Conservation (phyloP, 495 filamentous ascomycete genomes). For the Aspergillus hancockii region DNA sequence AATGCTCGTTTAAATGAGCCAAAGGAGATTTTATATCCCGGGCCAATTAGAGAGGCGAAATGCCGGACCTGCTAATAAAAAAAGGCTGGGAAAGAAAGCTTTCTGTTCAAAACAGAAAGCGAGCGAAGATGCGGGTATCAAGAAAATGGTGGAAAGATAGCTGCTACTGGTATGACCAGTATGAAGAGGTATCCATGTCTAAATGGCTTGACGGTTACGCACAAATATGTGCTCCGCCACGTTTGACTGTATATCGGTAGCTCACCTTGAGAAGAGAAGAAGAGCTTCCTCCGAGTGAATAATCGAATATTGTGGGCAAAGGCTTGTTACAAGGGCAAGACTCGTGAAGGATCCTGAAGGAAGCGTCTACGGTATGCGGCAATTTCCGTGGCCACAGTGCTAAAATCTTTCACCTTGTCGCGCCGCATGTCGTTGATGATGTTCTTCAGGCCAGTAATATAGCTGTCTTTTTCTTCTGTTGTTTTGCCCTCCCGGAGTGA, state of each 20-base stretch:
- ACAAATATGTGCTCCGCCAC: conserved; percentile 3
- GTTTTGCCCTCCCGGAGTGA: conserved; percentile 67
- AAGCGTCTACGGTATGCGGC: conserved; percentile 76
- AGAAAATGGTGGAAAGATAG: conserved; percentile 3
- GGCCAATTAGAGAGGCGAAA: conserved; percentile 5
- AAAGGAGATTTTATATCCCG: conserved; percentile 13
- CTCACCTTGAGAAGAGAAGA: conserved; percentile 34
- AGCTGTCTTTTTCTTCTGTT: conserved; percentile 68
- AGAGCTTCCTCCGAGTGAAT: background rate
- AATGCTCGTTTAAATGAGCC: conserved; percentile 5
- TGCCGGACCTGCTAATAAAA: conserved; percentile 9
- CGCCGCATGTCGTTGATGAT: conserved; percentile 74
- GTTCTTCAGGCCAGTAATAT: conserved; percentile 71
- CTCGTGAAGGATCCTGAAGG: conserved; percentile 54
- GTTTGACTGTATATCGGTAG: conserved; percentile 19
- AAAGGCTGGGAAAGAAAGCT: background rate
- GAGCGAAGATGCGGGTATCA: conserved; percentile 11
- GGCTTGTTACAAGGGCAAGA: conserved; percentile 47
- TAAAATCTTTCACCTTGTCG: conserved; percentile 77
- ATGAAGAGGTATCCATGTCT: conserved; percentile 4
- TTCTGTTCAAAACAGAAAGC: conserved; percentile 5
- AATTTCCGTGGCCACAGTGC: conserved; percentile 78
- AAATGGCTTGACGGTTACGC: background rate
- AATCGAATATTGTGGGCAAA: conserved; percentile 2
- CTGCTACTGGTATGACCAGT: conserved; percentile 6